phyloP scores from a whole-genome alignment of 768 basidiomycete genomes.

The Mrakia blollopis region DNA sequence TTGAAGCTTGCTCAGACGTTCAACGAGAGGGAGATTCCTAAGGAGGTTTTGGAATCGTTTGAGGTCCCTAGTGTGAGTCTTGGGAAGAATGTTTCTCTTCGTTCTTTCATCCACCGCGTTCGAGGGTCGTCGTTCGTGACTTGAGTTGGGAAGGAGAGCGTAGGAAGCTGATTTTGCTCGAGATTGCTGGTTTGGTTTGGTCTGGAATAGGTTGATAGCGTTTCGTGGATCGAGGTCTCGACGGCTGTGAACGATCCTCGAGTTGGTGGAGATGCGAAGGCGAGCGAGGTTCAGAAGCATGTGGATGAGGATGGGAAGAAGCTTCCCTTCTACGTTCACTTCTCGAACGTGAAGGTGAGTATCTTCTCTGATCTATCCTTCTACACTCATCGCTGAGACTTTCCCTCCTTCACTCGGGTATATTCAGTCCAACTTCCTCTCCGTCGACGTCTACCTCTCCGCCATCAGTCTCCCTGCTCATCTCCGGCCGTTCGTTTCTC shows the following conservation, averaged over 20 bases:
- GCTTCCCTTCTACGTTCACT: constrained; percentile 85
- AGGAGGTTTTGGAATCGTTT: constrained; percentile 73
- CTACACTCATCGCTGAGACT: background rate
- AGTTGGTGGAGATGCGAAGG: constrained; percentile 36
- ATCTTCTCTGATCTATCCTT: background rate
- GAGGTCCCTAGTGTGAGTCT: constrained; percentile 72
- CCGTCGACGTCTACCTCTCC: constrained; percentile 72
- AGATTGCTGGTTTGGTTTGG: background rate
- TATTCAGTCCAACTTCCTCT: constrained; percentile 81
- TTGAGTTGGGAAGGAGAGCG: background rate
- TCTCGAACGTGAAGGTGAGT: constrained; percentile 80
- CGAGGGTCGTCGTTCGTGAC: background rate
- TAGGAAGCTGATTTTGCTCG: background rate
- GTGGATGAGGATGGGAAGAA: constrained; percentile 62
- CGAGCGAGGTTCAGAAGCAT: constrained; percentile 54
- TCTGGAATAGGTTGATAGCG: constrained; percentile 52
- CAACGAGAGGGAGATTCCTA: constrained; percentile 76
- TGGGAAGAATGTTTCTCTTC: no score
- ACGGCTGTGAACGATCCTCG: constrained; percentile 46
- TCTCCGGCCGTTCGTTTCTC: constrained; percentile 63
- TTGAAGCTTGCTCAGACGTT: constrained; percentile 80
- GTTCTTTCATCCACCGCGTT: no score
- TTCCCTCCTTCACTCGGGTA: no score
- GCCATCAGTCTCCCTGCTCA: constrained; percentile 64
- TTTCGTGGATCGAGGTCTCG: constrained; percentile 82